These are phyloP conservation scores for Chaetomium tenue DNA, from an alignment of 495 filamentous ascomycete genomes.

Conservation along the genomic window DNA sequence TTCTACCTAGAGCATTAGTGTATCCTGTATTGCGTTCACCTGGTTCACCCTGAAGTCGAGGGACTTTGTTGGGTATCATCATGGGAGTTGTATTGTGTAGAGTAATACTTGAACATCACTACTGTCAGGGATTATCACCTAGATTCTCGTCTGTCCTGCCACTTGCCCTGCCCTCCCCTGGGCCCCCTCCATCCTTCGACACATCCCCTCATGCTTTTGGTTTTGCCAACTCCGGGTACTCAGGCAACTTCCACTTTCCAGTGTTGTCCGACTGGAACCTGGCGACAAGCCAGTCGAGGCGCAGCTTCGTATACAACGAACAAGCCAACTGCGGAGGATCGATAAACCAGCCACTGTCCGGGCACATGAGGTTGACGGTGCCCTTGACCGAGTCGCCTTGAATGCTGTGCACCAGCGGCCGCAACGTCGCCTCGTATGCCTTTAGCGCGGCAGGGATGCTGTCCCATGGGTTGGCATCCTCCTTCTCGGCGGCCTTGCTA, in stretches of 20 bases:
- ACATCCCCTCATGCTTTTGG: neutral
- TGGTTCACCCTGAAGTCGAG: too few relatives aligned
- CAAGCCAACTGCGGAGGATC: conserved; percentile 13
- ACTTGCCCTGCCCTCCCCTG: too few relatives aligned
- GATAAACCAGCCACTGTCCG: conserved; percentile 20
- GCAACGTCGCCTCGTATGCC: conserved; percentile 25
- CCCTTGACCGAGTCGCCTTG: conserved; percentile 14
- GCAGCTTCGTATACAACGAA: neutral
- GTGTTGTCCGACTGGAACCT: neutral
- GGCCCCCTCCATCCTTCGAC: too few relatives aligned
- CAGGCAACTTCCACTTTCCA: conserved; percentile 24
- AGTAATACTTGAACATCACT: too few relatives aligned
- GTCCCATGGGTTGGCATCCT: conserved; percentile 14
- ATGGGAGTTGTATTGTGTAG: too few relatives aligned
- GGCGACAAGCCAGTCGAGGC: conserved; percentile 18
- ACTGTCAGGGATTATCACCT: too few relatives aligned
- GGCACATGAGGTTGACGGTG: conserved; percentile 1
- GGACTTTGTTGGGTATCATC: too few relatives aligned
- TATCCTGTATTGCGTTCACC: too few relatives aligned
- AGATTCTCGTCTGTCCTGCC: too few relatives aligned
- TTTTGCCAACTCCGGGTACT: conserved; percentile 24
- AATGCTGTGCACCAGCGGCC: conserved; percentile 21
- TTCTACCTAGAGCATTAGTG: too few relatives aligned
- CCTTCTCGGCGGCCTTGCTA: neutral
- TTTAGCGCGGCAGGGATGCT: conserved; percentile 21